Evolutionary conservation across 2,329 filamentous ascomycete genomes (phyloP), one percentile per base, ranked within the genome.

Genomic region (Cladosporium phlei): DNA sequence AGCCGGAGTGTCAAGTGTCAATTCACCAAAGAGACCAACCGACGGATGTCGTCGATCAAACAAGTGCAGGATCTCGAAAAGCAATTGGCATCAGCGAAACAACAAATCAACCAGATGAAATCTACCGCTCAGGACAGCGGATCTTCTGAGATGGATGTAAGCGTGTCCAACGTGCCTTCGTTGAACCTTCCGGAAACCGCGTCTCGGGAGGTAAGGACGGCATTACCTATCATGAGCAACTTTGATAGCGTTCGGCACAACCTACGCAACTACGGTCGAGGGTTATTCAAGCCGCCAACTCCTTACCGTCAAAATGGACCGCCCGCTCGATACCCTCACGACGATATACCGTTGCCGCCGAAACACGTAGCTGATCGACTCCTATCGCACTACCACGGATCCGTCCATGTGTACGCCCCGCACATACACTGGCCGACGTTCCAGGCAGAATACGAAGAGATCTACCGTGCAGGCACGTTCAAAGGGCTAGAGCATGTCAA

Each of bases 11-110:
- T 97, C 55, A 95, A 94, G 66, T 98, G 93, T 64, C 91, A 97
- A 63, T 98, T 98, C 65, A 98, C 93, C 39, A 98, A 98, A 70
- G 93, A 98, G 69, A 98, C 93, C 10, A 98, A 98, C 66, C 80
- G 93, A 49, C 82, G 93, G 52, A 98, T 98, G 93, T 97, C 93
- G 14, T 97, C 91, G 1, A 97, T 97, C 70, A 98, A 97, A 79
- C 93, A 96, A 73, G 87, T 97, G 10, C 93, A 97, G 68, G 93
- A 98, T 65, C 75, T 98, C 20, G 91, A 97, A 69, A 93, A 88
- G 67, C 90, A 96, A 67, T 80, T 96, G 59, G 79, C 85, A 37
- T 78, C 84, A 43, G 77, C 93, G 30, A 86, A 83, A 62, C 82
- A 88, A 48, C 86, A 95, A 65, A 90, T 95, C 59, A 77, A 25